A percentile compares a stretch with the other conserved stretches of the same genome.
Evolutionary conservation across 257 asterid species (phyloP).

Genomic region (Capsicum chinense): DNA sequence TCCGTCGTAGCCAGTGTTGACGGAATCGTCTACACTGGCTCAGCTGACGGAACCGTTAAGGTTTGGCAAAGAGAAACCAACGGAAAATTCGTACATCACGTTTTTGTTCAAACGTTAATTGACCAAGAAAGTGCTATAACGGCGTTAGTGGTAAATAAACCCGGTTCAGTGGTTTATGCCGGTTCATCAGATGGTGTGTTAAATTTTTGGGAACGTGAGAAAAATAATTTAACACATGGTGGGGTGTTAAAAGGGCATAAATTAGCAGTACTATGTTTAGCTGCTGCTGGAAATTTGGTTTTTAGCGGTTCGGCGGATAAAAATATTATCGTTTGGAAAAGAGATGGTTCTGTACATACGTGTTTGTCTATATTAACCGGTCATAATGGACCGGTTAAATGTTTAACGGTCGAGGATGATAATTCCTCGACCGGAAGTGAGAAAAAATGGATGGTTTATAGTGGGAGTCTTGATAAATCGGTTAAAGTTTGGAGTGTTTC

Average conservation of each 20-base stretch:
- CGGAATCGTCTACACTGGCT: slow-evolving; percentile 73
- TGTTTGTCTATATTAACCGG: slow-evolving; percentile 74
- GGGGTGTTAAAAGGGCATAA: slow-evolving; percentile 78
- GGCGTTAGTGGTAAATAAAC: slow-evolving; percentile 55
- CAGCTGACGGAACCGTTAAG: slow-evolving; percentile 82
- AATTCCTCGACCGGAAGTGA: slow-evolving; percentile 45
- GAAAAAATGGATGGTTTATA: slow-evolving; percentile 67
- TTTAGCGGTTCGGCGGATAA: slow-evolving; percentile 84
- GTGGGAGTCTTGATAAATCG: slow-evolving; percentile 83
- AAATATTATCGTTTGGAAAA: slow-evolving; percentile 76
- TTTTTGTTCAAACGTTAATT: slow-evolving; percentile 50
- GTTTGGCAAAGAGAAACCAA: slow-evolving; percentile 65
- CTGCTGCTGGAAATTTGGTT: slow-evolving; percentile 59
- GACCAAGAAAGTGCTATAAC: slow-evolving; percentile 77
- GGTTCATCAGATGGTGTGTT: slow-evolving; percentile 80
- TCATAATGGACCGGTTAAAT: slow-evolving; percentile 87
- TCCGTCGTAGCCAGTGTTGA: slow-evolving; percentile 61
- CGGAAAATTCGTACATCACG: slow-evolving; percentile 55
- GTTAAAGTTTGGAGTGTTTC: slow-evolving; percentile 86
- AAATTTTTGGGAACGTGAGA: slow-evolving; percentile 74
- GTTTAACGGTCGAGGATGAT: slow-evolving; percentile 66
- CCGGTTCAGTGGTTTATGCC: slow-evolving; percentile 57
- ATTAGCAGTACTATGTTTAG: slow-evolving; percentile 75
- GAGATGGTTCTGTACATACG: slow-evolving; percentile 58
- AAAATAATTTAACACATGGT: slow-evolving; percentile 61